phyloP scores from a whole-genome alignment of 2,329 filamentous ascomycete species.

The Cephalotrichum gorgonifer region DNA sequence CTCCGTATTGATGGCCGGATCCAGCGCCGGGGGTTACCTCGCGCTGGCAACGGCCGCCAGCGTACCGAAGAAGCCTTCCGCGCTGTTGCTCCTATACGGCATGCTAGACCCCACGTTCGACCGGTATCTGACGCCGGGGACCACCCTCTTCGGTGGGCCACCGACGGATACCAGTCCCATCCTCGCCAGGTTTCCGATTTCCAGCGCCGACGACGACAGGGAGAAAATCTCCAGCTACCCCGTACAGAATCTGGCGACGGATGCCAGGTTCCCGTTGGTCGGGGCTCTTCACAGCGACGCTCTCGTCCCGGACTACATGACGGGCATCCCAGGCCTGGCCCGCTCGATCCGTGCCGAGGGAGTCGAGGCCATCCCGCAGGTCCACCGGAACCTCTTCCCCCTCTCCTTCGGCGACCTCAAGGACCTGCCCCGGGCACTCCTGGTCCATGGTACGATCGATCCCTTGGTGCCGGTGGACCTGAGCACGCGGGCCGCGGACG shows the following conservation, averaged over 20 bases:
- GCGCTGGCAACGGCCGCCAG: constrained; percentile 3
- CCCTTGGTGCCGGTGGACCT: constrained; percentile 5
- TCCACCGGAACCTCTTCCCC: background rate
- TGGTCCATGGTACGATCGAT: constrained; percentile 6
- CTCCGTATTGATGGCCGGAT: constrained; percentile 6
- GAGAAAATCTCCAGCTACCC: constrained; percentile 5
- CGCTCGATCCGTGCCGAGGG: background rate
- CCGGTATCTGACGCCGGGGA: constrained; percentile 7
- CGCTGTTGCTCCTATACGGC: constrained; percentile 5
- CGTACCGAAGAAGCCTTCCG: constrained; percentile 1
- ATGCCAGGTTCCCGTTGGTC: background rate
- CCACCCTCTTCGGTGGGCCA: constrained; percentile 6
- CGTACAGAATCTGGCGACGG: background rate
- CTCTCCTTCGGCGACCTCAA: background rate
- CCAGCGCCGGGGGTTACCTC: constrained; percentile 7
- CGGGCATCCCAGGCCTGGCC: constrained; percentile 2
- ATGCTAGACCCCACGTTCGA: constrained; percentile 5
- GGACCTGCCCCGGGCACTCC: background rate
- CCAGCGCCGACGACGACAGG: constrained; percentile 1
- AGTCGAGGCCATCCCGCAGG: background rate
- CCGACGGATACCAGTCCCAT: background rate
- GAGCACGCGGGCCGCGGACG: background rate
- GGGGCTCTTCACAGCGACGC: constrained; percentile 7
- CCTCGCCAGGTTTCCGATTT: constrained; percentile 1
- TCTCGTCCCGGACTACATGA: constrained; percentile 8